These are phyloP conservation scores for Rhexocercosporidium sp. DNA, from an alignment of 2,329 filamentous ascomycete species.

Conservation along the genomic window DNA sequence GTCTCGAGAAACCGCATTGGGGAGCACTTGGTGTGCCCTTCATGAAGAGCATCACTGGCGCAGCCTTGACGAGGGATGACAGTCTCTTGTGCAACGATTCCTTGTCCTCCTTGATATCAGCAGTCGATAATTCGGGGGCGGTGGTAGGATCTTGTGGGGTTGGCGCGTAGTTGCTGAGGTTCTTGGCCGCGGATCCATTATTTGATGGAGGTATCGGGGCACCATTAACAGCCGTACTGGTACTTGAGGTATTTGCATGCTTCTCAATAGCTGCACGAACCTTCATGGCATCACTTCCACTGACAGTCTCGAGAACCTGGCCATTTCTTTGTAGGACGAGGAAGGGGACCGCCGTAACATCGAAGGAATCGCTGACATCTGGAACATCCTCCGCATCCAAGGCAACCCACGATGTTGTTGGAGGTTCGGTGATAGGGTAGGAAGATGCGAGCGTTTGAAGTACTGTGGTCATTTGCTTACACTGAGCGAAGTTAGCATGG, in stretches of 20 bases:
- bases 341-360: constrained; percentile 93
- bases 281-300: constrained; percentile 86
- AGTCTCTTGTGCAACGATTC: constrained; percentile 86
- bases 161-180: constrained; percentile 35
- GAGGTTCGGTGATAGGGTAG: constrained; percentile 74
- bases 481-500: constrained; percentile 46
- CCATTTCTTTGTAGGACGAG: constrained; percentile 81
- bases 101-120: constrained; percentile 66
- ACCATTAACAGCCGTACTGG: constrained; percentile 19
- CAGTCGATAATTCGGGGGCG: constrained; percentile 35
- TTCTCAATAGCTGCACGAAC: constrained; percentile 86
- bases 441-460: constrained; percentile 84
- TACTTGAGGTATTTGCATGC: constrained; percentile 57
- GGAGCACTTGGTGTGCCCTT: constrained; percentile 90
- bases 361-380: constrained; percentile 89
- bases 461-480: constrained; percentile 90
- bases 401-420: constrained; percentile 79
- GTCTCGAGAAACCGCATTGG: constrained; percentile 90
- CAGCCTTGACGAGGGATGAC: constrained; percentile 86
- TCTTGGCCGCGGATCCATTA: constrained; percentile 50
- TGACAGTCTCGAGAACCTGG: constrained; percentile 81
- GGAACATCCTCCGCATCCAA: constrained; percentile 94
- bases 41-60: constrained; percentile 98
- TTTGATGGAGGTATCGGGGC: constrained; percentile 36
- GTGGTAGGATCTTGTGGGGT: constrained; percentile 33